Conservation (phyloP, 306 rosid species). For the Leucaena leucocephala region DNA sequence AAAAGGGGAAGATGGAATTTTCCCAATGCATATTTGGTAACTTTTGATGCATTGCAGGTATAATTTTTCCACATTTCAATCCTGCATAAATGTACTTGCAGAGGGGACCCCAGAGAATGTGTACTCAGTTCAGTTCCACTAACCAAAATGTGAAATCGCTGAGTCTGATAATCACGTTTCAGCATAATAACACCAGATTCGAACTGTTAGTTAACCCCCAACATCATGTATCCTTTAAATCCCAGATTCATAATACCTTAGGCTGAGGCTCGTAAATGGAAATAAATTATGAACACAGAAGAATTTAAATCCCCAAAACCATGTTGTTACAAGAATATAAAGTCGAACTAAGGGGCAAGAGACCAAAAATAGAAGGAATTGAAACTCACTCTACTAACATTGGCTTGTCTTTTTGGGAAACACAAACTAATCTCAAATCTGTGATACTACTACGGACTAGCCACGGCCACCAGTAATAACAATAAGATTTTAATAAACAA, state of each 20-base stretch:
- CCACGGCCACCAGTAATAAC: constrained; percentile 30
- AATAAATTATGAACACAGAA: constrained; percentile 37
- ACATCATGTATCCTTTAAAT: background rate
- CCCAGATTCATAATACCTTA: constrained; percentile 13
- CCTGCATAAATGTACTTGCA: background rate
- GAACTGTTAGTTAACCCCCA: background rate
- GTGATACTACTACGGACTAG: constrained; percentile 32
- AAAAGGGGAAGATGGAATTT: background rate
- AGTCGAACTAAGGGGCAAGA: constrained; percentile 9
- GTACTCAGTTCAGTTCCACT: constrained; percentile 1
- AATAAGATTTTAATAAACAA: constrained; percentile 38
- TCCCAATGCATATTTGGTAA: background rate
- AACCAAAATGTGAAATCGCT: background rate
- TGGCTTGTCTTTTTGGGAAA: constrained; percentile 36
- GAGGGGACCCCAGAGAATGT: background rate
- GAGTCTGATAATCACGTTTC: background rate
- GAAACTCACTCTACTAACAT: constrained; percentile 45
- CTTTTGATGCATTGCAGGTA: background rate
- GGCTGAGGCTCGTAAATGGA: constrained; percentile 4
- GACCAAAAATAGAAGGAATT: constrained; percentile 28
- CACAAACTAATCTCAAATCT: constrained; percentile 58
- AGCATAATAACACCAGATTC: constrained; percentile 4
- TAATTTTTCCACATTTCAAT: background rate
- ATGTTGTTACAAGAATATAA: constrained; percentile 40
- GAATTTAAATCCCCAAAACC: constrained; percentile 32